A percentile compares a stretch with the other conserved stretches of the same genome.
These are phyloP conservation scores for Fusarium torreyae DNA, from an alignment of 2,329 filamentous ascomycete genomes.

Conservation along the genomic window DNA sequence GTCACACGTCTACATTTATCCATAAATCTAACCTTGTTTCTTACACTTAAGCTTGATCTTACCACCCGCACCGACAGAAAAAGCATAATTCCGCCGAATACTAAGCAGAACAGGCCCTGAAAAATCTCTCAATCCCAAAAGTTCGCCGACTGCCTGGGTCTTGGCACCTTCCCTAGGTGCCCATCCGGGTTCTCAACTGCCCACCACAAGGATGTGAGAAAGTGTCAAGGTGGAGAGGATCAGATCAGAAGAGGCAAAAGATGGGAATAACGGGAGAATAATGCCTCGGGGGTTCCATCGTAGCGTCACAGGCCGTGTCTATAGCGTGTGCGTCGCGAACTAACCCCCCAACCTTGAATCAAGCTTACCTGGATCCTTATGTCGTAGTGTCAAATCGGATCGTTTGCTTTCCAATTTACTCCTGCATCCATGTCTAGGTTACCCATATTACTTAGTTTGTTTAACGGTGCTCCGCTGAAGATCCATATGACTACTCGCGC, in stretches of 20 bases:
- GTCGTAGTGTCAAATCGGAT: constrained; percentile 15
- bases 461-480: constrained; percentile 10
- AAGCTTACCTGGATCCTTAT: constrained; percentile 18
- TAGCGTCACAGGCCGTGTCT: neutral
- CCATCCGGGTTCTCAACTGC: constrained; percentile 48
- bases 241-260: neutral
- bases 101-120: neutral
- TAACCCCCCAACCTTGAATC: constrained; percentile 19
- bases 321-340: neutral
- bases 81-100: neutral
- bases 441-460: neutral
- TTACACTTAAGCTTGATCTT: constrained; percentile 21
- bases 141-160: constrained; percentile 3
- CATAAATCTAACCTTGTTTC: constrained; percentile 42
- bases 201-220: constrained; percentile 5
- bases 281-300: no score
- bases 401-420: constrained; percentile 10
- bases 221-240: constrained; percentile 10
- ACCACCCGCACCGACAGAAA: neutral
- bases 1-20: constrained; percentile 21
- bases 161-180: constrained; percentile 27
- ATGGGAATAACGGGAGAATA: neutral
- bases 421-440: neutral
- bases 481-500: constrained; percentile 8
- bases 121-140: constrained; percentile 26